phyloP scores from a whole-genome alignment of 257 asterid species.

The Solanum lycopersicoides region DNA sequence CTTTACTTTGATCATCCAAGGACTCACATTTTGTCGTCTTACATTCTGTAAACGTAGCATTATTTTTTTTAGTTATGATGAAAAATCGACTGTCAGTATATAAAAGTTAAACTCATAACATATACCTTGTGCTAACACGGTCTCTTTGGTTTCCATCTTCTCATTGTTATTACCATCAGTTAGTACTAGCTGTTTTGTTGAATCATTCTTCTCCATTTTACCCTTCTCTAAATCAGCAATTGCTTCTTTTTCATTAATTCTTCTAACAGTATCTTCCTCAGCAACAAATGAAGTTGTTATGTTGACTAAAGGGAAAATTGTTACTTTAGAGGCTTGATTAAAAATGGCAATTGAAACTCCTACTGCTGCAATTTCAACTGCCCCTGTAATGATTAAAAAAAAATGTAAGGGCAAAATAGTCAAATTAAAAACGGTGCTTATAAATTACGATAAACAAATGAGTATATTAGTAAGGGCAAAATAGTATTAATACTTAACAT shows the following conservation, averaged over 20 bases:
- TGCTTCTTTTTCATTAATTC: conserved; percentile 15
- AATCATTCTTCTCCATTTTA: neutral
- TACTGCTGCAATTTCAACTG: conserved; percentile 82
- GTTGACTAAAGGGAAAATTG: conserved; percentile 91
- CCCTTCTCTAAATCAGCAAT: conserved; percentile 15
- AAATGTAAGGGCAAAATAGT: neutral
- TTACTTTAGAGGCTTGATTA: conserved; percentile 80
- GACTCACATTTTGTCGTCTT: conserved; percentile 14
- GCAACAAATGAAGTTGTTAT: conserved; percentile 95
- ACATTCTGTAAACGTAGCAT: conserved; percentile 1
- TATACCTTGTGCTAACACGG: conserved; percentile 16
- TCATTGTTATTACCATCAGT: neutral
- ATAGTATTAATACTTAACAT: neutral
- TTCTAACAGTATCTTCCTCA: conserved; percentile 66
- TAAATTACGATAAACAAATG: too few relatives aligned
- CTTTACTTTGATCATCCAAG: neutral
- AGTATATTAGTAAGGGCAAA: neutral
- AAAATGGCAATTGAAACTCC: conserved; percentile 84
- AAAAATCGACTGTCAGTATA: neutral
- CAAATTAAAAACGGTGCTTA: neutral
- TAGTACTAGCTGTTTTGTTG: neutral
- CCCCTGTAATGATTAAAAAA: conserved; percentile 45
- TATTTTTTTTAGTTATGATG: neutral
- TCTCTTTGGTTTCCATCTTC: conserved; percentile 9
- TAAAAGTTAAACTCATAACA: neutral